phyloP scores from a whole-genome alignment of 164 flowering plant genomes.

The Vitis cinerea region DNA sequence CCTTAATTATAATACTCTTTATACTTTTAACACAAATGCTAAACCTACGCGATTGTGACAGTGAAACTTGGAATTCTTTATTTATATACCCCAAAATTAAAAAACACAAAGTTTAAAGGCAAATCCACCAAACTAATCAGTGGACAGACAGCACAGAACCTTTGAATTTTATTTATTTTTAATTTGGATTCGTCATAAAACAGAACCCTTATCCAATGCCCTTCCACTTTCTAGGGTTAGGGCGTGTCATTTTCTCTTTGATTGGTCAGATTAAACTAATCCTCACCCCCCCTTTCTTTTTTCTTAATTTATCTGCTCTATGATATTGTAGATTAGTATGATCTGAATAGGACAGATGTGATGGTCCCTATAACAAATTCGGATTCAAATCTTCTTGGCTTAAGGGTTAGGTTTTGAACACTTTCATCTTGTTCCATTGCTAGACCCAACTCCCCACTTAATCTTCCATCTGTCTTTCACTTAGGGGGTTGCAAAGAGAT shows the following conservation, averaged over 20 bases:
- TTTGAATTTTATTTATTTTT: constrained; percentile 6
- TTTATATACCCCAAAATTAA: neutral
- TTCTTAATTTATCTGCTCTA: neutral
- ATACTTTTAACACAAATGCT: constrained; percentile 6
- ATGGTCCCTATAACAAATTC: neutral
- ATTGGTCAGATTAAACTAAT: constrained; percentile 15
- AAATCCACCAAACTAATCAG: constrained; percentile 35
- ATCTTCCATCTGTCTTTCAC: neutral
- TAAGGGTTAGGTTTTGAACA: neutral
- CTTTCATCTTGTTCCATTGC: constrained; percentile 7
- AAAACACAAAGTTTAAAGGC: constrained; percentile 16
- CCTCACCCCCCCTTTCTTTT: too few species aligned
- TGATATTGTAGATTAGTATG: constrained; percentile 14
- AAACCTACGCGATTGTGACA: constrained; percentile 11
- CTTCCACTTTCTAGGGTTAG: constrained; percentile 26
- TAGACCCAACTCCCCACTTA: neutral
- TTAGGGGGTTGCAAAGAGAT: too few species aligned
- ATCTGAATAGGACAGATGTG: constrained; percentile 19
- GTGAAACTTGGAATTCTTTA: neutral
- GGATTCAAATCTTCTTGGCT: constrained; percentile 9
- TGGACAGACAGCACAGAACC: constrained; percentile 32
- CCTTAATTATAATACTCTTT: too few species aligned
- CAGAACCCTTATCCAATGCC: constrained; percentile 22
- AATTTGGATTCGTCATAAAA: neutral
- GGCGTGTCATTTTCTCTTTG: constrained; percentile 13